phyloP scores from a whole-genome alignment of 257 asterid genomes.

The Primulina huaijiensis region DNA sequence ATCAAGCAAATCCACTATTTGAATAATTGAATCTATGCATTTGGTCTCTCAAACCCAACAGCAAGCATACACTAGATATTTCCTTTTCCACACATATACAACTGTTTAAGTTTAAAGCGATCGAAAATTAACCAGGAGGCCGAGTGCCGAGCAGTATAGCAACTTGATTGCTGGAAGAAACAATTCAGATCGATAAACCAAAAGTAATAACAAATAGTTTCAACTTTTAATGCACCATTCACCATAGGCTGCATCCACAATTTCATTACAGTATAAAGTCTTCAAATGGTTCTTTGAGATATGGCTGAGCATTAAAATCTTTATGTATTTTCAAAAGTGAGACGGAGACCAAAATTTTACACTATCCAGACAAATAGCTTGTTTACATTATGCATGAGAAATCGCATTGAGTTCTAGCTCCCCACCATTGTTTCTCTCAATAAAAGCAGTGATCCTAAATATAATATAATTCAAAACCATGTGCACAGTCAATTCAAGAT shows the following conservation, averaged over 20 bases:
- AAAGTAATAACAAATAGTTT: too few species aligned
- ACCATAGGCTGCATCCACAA: neutral
- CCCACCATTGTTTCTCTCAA: neutral
- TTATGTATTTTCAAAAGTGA: neutral
- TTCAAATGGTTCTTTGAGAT: neutral
- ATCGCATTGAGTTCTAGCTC: neutral
- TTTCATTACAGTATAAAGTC: neutral
- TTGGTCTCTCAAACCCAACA: neutral
- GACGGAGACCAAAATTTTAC: neutral
- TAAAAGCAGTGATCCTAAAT: neutral
- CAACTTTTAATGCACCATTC: neutral
- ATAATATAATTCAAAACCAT: neutral
- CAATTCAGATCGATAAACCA: neutral
- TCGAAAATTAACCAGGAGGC: neutral
- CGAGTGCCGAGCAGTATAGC: neutral
- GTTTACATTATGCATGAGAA: neutral
- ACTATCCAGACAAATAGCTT: neutral
- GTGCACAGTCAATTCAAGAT: neutral
- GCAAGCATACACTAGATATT: neutral
- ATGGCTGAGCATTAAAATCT: neutral
- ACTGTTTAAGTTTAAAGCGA: neutral
- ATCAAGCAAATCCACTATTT: neutral
- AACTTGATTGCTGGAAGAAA: neutral
- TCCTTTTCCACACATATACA: neutral
- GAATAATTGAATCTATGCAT: too few species aligned